phyloP scores from a whole-genome alignment of 129 eudicot species.

The Artemisia tridentata region DNA sequence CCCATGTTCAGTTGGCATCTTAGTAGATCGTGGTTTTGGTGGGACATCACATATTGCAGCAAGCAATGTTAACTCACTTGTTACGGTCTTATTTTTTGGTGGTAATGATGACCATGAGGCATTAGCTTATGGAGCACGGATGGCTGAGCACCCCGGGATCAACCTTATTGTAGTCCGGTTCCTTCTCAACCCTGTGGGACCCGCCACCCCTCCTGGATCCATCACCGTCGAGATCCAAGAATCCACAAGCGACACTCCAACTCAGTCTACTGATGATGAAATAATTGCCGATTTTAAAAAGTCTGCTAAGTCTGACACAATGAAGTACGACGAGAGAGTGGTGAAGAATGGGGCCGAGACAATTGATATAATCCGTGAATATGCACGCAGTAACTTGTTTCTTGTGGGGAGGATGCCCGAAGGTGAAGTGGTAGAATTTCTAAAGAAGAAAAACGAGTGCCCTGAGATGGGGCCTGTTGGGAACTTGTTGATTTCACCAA shows the following conservation, averaged over 20 bases:
- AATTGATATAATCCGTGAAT: constrained; percentile 22
- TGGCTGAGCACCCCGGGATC: constrained; percentile 80
- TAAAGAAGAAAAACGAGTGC: constrained; percentile 41
- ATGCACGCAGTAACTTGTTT: constrained; percentile 50
- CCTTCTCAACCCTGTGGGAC: constrained; percentile 31
- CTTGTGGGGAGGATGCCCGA: constrained; percentile 65
- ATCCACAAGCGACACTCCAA: neutral
- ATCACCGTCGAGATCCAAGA: constrained; percentile 34
- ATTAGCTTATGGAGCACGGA: constrained; percentile 59
- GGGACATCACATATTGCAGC: constrained; percentile 66
- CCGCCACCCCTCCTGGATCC: constrained; percentile 21
- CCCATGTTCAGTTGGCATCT: constrained; percentile 72
- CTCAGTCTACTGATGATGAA: constrained; percentile 35
- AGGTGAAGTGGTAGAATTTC: constrained; percentile 44
- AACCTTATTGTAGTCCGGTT: constrained; percentile 45
- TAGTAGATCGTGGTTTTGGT: constrained; percentile 80
- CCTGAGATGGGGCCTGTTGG: constrained; percentile 75
- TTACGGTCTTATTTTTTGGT: constrained; percentile 64
- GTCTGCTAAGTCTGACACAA: constrained; percentile 24
- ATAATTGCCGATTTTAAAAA: constrained; percentile 37
- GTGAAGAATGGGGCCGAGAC: constrained; percentile 33
- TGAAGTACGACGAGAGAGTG: constrained; percentile 41
- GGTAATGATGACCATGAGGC: constrained; percentile 76
- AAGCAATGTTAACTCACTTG: constrained; percentile 51
- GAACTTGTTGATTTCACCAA: constrained; percentile 41